Percentiles rank a stretch among this genome's conserved stretches.
Conservation (phyloP, 2,329 filamentous ascomycete genomes). For the Penicillium janthinellum region DNA sequence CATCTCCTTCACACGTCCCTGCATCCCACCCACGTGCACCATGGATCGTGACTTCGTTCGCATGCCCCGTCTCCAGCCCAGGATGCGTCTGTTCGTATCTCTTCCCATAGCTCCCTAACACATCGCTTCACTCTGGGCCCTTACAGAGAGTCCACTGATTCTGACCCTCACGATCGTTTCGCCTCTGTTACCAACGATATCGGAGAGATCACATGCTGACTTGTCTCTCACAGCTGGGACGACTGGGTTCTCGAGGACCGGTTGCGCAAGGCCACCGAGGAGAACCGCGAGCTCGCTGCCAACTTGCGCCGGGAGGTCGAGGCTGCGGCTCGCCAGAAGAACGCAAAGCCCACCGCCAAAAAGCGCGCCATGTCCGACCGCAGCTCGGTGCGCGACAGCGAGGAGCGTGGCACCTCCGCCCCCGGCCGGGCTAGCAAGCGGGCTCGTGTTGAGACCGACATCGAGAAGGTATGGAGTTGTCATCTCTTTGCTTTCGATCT, state of each 20-base stretch:
- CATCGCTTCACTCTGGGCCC: not conserved
- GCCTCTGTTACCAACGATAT: not conserved
- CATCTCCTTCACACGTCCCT: not conserved
- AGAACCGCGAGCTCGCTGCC: slow-evolving; percentile 84
- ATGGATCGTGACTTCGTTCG: not conserved
- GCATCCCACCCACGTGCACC: not conserved
- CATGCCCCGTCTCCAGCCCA: not conserved
- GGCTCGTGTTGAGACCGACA: slow-evolving; percentile 49
- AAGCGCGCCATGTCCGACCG: slow-evolving; percentile 46
- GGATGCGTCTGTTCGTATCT: not conserved
- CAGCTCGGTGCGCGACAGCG: slow-evolving; percentile 47
- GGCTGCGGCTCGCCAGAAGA: slow-evolving; percentile 37
- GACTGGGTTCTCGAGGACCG: slow-evolving; percentile 96
- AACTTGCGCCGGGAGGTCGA: slow-evolving; percentile 49
- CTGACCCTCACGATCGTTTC: not conserved
- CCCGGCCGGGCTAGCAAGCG: slow-evolving; percentile 48
- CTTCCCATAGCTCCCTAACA: not conserved
- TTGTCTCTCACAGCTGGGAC: slow-evolving; percentile 69
- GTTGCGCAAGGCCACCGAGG: slow-evolving; percentile 89
- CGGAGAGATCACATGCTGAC: slow-evolving; percentile 1
- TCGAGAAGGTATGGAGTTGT: slow-evolving; percentile 48
- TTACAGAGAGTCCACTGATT: not conserved
- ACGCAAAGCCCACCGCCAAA: slow-evolving; percentile 39
- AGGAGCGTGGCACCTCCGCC: slow-evolving; percentile 48
- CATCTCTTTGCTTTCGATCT: not conserved